These are phyloP conservation scores for Beauveria caledonica DNA, from an alignment of 2,329 filamentous ascomycete species.

Conservation along the genomic window DNA sequence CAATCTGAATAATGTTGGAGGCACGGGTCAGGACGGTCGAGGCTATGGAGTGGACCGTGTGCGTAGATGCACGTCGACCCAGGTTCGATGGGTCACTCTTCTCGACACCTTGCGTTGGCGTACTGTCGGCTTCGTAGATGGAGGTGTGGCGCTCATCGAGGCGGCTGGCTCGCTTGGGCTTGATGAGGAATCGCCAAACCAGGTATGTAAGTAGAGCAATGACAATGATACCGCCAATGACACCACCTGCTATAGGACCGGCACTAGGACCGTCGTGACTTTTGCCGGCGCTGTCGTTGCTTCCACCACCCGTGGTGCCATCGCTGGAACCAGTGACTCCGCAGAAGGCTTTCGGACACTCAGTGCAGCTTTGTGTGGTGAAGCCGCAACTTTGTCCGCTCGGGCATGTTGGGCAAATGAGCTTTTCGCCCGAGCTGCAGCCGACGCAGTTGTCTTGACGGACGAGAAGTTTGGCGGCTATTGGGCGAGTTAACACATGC, in stretches of 20 bases:
- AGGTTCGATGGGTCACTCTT: conserved; percentile 35
- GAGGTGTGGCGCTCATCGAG: conserved; percentile 27
- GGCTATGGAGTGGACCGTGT: conserved; percentile 85
- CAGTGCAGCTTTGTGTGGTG: conserved; percentile 35
- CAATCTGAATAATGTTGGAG: conserved; percentile 98
- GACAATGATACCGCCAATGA: conserved; percentile 72
- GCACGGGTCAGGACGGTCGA: conserved; percentile 92
- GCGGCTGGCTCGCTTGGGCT: conserved; percentile 60
- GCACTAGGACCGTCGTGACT: conserved; percentile 50
- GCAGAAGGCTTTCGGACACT: conserved; percentile 42
- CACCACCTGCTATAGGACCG: conserved; percentile 85
- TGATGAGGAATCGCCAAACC: conserved; percentile 82
- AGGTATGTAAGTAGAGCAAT: conserved; percentile 70
- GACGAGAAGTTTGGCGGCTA: conserved; percentile 24
- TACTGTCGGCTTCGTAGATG: conserved; percentile 49
- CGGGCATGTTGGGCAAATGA: conserved; percentile 38
- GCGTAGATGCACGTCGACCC: conserved; percentile 63
- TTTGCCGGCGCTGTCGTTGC: conserved; percentile 27
- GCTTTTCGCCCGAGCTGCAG: conserved; percentile 34
- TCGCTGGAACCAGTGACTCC: conserved; percentile 22
- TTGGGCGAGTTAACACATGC: neutral
- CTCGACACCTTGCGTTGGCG: conserved; percentile 30
- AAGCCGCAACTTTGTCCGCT: conserved; percentile 36
- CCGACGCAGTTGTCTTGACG: conserved; percentile 36
- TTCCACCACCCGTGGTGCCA: conserved; percentile 15